These are phyloP conservation scores for Monosporascus sp. DNA, from an alignment of 2,329 filamentous ascomycete genomes.

Conservation along the genomic window DNA sequence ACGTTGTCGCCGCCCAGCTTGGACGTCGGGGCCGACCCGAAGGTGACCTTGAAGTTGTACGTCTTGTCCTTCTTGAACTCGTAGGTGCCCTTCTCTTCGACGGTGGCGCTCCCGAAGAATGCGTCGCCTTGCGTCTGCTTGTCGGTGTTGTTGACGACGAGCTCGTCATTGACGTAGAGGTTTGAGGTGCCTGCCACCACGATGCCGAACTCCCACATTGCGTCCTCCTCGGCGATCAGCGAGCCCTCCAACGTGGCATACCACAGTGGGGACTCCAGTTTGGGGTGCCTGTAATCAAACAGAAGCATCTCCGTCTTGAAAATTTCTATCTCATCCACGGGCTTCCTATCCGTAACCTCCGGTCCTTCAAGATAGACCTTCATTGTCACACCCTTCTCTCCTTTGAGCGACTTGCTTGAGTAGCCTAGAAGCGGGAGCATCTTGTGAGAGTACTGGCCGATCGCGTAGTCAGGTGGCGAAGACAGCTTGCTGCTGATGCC, in stretches of 20 bases:
- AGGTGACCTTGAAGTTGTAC: constrained; percentile 55
- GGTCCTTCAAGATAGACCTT: constrained; percentile 57
- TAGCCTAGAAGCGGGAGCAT: constrained; percentile 54
- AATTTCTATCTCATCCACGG: constrained; percentile 45
- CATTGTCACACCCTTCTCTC: constrained; percentile 55
- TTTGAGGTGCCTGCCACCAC: constrained; percentile 62
- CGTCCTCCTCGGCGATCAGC: constrained; percentile 54
- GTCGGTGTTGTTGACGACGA: constrained; percentile 61
- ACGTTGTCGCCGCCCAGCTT: constrained; percentile 46
- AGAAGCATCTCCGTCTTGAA: constrained; percentile 44
- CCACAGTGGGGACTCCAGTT: constrained; percentile 46
- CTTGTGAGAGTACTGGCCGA: constrained; percentile 61
- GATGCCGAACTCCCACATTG: constrained; percentile 59
- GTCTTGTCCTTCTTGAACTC: constrained; percentile 52
- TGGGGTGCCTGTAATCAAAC: constrained; percentile 46
- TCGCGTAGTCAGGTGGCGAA: constrained; percentile 42
- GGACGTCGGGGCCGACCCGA: constrained; percentile 52
- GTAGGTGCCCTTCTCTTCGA: constrained; percentile 56
- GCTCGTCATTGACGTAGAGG: constrained; percentile 55
- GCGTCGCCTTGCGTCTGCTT: constrained; percentile 57
- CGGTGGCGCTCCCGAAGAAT: constrained; percentile 60
- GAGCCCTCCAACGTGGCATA: constrained; percentile 58
- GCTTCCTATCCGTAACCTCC: constrained; percentile 36
- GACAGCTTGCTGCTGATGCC: constrained; percentile 55
- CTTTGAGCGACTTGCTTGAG: constrained; percentile 44